Evolutionary conservation across 2,329 filamentous ascomycete species (phyloP).

Genomic region (Conoideocrella luteorostrata): DNA sequence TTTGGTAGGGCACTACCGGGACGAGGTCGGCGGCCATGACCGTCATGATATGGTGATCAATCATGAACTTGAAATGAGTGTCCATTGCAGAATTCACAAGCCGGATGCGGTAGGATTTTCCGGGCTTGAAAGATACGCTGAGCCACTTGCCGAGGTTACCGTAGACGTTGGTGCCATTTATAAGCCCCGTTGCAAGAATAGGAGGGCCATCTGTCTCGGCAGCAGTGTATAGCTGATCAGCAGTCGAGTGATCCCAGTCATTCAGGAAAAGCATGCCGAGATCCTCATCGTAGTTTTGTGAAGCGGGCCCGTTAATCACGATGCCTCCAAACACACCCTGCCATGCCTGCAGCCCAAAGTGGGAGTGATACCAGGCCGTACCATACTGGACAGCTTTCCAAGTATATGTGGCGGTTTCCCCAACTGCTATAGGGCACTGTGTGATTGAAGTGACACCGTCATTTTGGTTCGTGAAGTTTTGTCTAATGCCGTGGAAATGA

Average conservation of each 20-base stretch:
- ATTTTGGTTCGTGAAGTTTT: conserved; percentile 45
- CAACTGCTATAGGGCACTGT: conserved; percentile 45
- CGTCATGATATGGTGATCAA: conserved; percentile 50
- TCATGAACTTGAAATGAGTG: conserved; percentile 39
- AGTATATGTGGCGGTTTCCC: conserved; percentile 47
- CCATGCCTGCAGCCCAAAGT: conserved; percentile 42
- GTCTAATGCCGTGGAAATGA: conserved; percentile 58
- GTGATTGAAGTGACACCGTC: conserved; percentile 50
- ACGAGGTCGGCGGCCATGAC: conserved; percentile 56
- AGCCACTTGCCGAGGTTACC: conserved; percentile 25
- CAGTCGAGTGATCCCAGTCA: conserved; percentile 49
- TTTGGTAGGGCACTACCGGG: conserved; percentile 47
- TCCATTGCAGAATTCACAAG: conserved; percentile 42
- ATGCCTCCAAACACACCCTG: conserved; percentile 56
- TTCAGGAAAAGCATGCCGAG: conserved; percentile 52
- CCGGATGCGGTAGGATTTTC: conserved; percentile 39
- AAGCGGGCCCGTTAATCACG: conserved; percentile 54
- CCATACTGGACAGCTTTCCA: conserved; percentile 52
- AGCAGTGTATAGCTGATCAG: conserved; percentile 27
- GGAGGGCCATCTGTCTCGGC: not conserved
- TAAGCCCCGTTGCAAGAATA: conserved; percentile 36
- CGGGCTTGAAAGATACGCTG: conserved; percentile 31
- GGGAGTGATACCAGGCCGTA: conserved; percentile 55
- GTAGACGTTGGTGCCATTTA: conserved; percentile 37
- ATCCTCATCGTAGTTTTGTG: conserved; percentile 56